Evolutionary conservation across 768 basidiomycete genomes (phyloP).

Genomic region (Suillus discolor): DNA sequence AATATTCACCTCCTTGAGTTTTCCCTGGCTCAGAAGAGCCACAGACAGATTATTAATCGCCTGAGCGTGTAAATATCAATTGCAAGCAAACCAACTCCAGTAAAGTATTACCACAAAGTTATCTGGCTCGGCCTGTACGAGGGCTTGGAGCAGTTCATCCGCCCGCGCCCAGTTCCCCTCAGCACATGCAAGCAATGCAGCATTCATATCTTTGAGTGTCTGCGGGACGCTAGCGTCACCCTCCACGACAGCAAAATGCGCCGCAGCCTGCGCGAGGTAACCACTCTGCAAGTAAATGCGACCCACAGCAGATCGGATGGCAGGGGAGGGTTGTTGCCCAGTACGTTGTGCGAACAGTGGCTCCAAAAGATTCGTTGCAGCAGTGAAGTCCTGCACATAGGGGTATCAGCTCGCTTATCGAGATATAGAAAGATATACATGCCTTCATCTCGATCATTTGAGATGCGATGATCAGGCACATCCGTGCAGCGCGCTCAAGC

Average conservation of each 20-base stretch:
- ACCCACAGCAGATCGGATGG: constrained; percentile 68
- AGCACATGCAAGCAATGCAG: constrained; percentile 64
- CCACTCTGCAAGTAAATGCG: constrained; percentile 78
- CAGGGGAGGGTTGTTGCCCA: constrained; percentile 40
- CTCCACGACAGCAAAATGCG: constrained; percentile 50
- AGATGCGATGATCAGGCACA: constrained; percentile 79
- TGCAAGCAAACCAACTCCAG: not conserved
- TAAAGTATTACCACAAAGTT: constrained; percentile 55
- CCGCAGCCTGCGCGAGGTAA: constrained; percentile 56
- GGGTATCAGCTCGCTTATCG: constrained; percentile 6
- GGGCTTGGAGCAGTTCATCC: constrained; percentile 41
- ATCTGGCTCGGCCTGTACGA: constrained; percentile 56
- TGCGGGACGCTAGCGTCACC: constrained; percentile 46
- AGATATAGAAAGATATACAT: constrained; percentile 11
- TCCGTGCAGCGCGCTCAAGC: constrained; percentile 76
- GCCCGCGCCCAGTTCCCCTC: constrained; percentile 71
- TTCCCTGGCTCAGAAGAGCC: constrained; percentile 68
- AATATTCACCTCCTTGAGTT: constrained; percentile 62
- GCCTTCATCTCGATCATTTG: constrained; percentile 89
- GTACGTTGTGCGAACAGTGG: constrained; percentile 56
- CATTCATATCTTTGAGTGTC: constrained; percentile 59
- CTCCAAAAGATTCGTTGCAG: constrained; percentile 67
- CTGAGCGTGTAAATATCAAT: constrained; percentile 30
- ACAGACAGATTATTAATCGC: constrained; percentile 82
- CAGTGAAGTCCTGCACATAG: constrained; percentile 60